A percentile compares a stretch with the other conserved stretches of the same genome.
These are phyloP conservation scores for Ensete glaucum DNA, from an alignment of 176 grass and related monocot genomes.

Conservation along the genomic window DNA sequence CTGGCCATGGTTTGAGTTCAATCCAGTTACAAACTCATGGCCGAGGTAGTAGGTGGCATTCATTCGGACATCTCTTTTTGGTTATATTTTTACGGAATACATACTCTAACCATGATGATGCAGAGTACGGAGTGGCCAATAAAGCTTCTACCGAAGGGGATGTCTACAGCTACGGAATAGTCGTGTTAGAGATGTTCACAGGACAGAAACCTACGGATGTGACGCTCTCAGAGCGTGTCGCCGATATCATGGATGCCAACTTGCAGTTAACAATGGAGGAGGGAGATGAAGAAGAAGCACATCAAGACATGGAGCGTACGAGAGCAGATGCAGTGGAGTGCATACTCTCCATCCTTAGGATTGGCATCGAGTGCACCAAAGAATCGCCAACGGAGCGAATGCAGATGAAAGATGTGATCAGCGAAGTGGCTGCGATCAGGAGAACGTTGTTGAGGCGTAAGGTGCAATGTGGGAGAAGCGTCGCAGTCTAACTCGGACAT, in stretches of 20 bases:
- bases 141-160: constrained; percentile 26
- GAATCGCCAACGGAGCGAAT: neutral
- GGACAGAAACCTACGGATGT: constrained; percentile 31
- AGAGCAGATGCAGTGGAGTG: neutral
- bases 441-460: neutral
- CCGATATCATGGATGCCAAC: constrained; percentile 23
- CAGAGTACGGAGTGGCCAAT: constrained; percentile 35
- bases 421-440: neutral
- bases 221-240: constrained; percentile 13
- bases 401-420: neutral
- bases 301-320: neutral
- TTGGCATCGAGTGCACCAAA: neutral
- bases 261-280: neutral
- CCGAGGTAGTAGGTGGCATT: too few relatives aligned
- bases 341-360: neutral
- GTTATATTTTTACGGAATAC: too few relatives aligned
- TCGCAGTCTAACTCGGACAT: neutral
- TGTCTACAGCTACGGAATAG: constrained; percentile 45
- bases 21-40: too few relatives aligned
- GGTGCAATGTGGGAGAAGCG: neutral
- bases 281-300: neutral
- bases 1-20: too few relatives aligned
- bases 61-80: too few relatives aligned
- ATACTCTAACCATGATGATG: neutral
- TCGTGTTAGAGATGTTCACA: constrained; percentile 46